Percentiles rank a stretch among this genome's conserved stretches.
phyloP scores from a whole-genome alignment of 306 rosid species.

The apple (Malus domestica) region DNA sequence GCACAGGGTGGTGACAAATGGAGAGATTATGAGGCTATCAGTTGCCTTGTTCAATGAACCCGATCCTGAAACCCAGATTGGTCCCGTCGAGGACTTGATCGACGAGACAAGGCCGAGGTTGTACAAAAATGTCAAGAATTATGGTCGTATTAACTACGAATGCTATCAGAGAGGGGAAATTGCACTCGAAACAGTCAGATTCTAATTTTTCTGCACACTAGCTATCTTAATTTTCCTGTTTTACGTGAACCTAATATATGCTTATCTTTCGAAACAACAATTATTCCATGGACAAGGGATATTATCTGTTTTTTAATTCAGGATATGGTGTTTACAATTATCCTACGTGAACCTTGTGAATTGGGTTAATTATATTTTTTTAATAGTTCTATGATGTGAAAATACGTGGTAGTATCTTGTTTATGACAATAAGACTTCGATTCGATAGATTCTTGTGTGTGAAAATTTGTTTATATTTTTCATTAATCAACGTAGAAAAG shows the following conservation, averaged over 20 bases:
- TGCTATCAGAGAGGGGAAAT: slow-evolving; percentile 5
- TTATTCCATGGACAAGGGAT: neutral
- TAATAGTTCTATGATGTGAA: too few species aligned
- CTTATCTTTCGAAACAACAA: neutral
- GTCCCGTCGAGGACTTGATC: slow-evolving; percentile 3
- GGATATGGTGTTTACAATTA: too few species aligned
- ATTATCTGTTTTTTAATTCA: neutral
- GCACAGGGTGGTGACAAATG: slow-evolving; percentile 18
- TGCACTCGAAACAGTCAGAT: neutral
- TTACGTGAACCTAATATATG: neutral
- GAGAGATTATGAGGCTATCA: neutral
- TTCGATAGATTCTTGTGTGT: too few species aligned
- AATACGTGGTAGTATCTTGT: too few species aligned
- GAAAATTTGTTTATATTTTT: too few species aligned
- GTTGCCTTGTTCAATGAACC: slow-evolving; percentile 13
- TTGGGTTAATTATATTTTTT: too few species aligned
- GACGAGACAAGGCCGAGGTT: slow-evolving; percentile 5
- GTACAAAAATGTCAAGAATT: slow-evolving; percentile 1
- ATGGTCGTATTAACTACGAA: slow-evolving; percentile 13
- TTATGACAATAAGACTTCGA: too few species aligned
- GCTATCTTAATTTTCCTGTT: neutral
- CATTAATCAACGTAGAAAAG: too few species aligned
- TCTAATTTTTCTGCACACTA: neutral
- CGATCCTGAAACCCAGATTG: slow-evolving; percentile 5
- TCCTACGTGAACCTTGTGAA: too few species aligned